Evolutionary conservation across 108 stramenopile species (phyloP).

Genomic region (Cyclotella cryptica): DNA sequence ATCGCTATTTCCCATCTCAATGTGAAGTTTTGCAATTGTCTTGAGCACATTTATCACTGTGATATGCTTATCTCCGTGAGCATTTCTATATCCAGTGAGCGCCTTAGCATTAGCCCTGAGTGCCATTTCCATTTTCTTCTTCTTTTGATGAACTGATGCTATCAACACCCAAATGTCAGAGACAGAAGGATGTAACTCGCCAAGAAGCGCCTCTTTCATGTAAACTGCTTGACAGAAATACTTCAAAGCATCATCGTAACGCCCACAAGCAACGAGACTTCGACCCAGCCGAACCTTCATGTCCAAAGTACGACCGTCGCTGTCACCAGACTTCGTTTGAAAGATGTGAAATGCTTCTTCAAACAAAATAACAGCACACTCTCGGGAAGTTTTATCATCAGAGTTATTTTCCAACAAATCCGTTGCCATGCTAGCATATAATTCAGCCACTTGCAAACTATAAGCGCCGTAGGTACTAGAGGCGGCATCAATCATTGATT

Average conservation of each 20-base stretch:
- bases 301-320: constrained; percentile 40
- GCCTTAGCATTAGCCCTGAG: constrained; percentile 51
- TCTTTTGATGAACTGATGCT: constrained; percentile 33
- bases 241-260: constrained; percentile 52
- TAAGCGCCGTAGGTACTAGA: constrained; percentile 26
- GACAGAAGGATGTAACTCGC: constrained; percentile 44
- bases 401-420: constrained; percentile 13
- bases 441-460: constrained; percentile 40
- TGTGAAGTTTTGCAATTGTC: constrained; percentile 42
- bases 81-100: constrained; percentile 48
- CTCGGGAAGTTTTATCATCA: constrained; percentile 20
- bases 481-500: constrained; percentile 30
- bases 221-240: constrained; percentile 54
- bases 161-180: constrained; percentile 52
- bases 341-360: constrained; percentile 51
- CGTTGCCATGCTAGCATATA: constrained; percentile 41
- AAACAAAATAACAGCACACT: constrained; percentile 28
- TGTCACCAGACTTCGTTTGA: constrained; percentile 42
- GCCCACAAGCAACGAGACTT: constrained; percentile 26
- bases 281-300: constrained; percentile 39
- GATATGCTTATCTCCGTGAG: constrained; percentile 44
- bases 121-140: constrained; percentile 42
- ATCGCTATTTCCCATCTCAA: constrained; percentile 42
- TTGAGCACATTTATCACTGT: constrained; percentile 43
- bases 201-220: constrained; percentile 59